Evolutionary conservation across 768 basidiomycete species (phyloP).

Genomic region (Trametes cubensis): DNA sequence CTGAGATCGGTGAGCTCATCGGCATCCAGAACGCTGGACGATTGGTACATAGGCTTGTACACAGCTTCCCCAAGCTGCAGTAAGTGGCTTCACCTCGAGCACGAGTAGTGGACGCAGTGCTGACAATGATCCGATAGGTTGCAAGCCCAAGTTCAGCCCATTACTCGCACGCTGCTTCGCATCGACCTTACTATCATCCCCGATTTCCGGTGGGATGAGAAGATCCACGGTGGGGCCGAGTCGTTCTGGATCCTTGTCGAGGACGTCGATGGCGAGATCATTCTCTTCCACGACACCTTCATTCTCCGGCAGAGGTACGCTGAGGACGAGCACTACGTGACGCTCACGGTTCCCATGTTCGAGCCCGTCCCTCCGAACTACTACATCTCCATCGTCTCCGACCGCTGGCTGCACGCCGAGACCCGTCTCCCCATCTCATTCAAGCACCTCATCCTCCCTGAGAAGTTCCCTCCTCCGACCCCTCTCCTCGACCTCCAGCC

Average conservation of each 20-base stretch:
- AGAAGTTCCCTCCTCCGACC: constrained; percentile 93
- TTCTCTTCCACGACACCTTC: constrained; percentile 94
- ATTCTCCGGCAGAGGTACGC: constrained; percentile 90
- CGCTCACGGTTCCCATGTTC: constrained; percentile 93
- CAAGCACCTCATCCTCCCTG: constrained; percentile 96
- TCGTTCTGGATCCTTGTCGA: constrained; percentile 94
- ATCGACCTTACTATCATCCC: constrained; percentile 93
- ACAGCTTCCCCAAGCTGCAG: constrained; percentile 95
- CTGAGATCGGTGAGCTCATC: constrained; percentile 94
- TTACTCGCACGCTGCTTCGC: constrained; percentile 89
- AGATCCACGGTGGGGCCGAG: constrained; percentile 86
- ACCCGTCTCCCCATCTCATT: constrained; percentile 95
- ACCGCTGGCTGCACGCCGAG: constrained; percentile 95
- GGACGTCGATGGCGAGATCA: constrained; percentile 95
- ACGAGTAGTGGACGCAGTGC: neutral
- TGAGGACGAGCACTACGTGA: constrained; percentile 92
- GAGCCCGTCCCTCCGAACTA: constrained; percentile 99
- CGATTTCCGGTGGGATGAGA: constrained; percentile 99
- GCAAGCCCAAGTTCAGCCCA: constrained; percentile 95
- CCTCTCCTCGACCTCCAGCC: constrained; percentile 91
- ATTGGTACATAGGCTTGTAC: constrained; percentile 89
- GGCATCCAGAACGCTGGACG: constrained; percentile 93
- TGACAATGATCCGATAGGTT: constrained; percentile 48
- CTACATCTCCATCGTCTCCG: constrained; percentile 93
- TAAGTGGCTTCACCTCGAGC: constrained; percentile 39